A percentile compares a stretch with the other conserved stretches of the same genome.
Conservation (phyloP, 345 rosid genomes). For the Euclidium syriacum region DNA sequence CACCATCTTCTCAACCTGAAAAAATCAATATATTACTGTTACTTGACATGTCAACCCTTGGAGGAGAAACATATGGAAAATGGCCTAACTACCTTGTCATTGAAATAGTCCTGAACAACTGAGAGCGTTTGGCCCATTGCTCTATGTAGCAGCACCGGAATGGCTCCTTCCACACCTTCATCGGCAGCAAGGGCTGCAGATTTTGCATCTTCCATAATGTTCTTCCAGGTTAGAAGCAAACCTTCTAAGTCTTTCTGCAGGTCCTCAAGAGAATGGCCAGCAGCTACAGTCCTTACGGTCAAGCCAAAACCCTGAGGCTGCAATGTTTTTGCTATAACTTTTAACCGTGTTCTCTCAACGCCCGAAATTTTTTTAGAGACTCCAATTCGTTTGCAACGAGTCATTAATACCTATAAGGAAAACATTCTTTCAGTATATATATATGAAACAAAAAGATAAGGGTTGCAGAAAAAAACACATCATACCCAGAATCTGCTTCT, state of each 20-base stretch:
- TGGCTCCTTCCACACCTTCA: conserved; percentile 90
- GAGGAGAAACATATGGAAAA: background rate
- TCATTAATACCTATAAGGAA: conserved; percentile 54
- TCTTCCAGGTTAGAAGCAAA: conserved; percentile 86
- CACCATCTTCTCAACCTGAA: conserved; percentile 83
- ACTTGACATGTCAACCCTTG: conserved; percentile 12
- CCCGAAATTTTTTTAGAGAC: conserved; percentile 80
- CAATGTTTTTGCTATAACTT: conserved; percentile 84
- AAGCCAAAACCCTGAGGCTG: conserved; percentile 91
- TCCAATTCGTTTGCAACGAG: conserved; percentile 63
- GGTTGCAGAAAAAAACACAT: background rate
- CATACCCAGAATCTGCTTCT: conserved; percentile 96
- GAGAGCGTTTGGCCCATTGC: conserved; percentile 98
- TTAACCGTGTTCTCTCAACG: conserved; percentile 78
- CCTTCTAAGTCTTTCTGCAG: conserved; percentile 85
- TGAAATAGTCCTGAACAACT: conserved; percentile 93
- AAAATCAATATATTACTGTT: background rate
- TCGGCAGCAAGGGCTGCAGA: conserved; percentile 95
- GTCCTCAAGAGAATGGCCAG: conserved; percentile 83
- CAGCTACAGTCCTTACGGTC: conserved; percentile 90
- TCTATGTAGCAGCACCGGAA: conserved; percentile 81
- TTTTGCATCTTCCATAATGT: conserved; percentile 77
- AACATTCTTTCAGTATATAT: conserved; percentile 19
- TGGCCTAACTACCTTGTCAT: conserved; percentile 49
- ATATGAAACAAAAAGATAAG: conserved; percentile 13